Evolutionary conservation across 345 rosid genomes (phyloP), one percentile per base, ranked within the genome.

Genomic region (Populus simonii): DNA sequence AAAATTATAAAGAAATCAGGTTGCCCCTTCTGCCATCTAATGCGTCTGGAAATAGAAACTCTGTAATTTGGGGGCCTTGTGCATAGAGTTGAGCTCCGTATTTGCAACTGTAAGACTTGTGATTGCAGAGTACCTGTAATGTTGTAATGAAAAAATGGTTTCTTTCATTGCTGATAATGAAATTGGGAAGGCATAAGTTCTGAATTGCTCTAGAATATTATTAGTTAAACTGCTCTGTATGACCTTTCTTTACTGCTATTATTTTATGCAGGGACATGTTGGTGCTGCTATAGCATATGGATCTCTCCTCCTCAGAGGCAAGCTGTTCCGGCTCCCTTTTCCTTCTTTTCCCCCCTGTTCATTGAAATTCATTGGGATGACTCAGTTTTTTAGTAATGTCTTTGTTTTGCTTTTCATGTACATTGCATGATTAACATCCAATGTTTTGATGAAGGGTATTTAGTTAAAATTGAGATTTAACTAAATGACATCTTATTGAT

Each of bases 201-300:
- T 67, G 43, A 20, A 8, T 31, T 68, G 18, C 31, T 33, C 9
- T 33, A 0, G 33, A 63, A 78, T 17, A 38, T 73, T 73, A 9
- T 73, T 55, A 65, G 18, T 25, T 20, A 4, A 20, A 43, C 51
- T 12, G 31, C 43, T 63, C 13, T 11, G 35, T 66, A 4, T 7
- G 13, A 74, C 51, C 66, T 74, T 45, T 79, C 41, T 66, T 74
- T 61, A 72, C 53, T 59, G 38, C 70, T 71, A 33, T 76, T 69
- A 71, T 57, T 43, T 15, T 61, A 16, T 84, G 84, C 89, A 94
- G 94, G 96, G 98, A 72, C 98, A 94, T 87, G 86, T 91, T 25
- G 98, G 95, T 84, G 98, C 98, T 45, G 97, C 98, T 25, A 73
- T 92, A 72, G 96, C 93, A 23, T 90, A 90, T 86, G 98, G 98